Percentiles rank a stretch among this genome's conserved stretches.
phyloP scores from a whole-genome alignment of 2,329 filamentous ascomycete species.

The Chaetothyriales sp. region DNA sequence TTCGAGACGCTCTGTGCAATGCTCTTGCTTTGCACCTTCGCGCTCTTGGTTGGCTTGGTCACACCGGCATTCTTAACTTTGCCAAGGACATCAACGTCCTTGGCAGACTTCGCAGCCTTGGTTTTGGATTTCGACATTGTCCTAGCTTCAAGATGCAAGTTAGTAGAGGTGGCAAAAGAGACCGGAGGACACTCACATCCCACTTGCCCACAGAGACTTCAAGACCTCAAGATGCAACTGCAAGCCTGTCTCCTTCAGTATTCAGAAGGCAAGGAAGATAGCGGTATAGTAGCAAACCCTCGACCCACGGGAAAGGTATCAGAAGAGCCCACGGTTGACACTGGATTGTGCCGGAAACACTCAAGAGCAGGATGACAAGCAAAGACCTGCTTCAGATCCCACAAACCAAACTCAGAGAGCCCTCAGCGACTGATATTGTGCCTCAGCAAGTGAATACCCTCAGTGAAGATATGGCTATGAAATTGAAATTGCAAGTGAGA shows the following conservation, averaged over 20 bases:
- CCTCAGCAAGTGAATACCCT: constrained; percentile 21
- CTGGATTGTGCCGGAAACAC: neutral
- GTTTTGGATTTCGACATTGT: constrained; percentile 34
- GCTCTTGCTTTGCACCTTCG: constrained; percentile 32
- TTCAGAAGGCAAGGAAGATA: constrained; percentile 1
- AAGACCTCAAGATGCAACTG: neutral
- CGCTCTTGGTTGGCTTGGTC: constrained; percentile 29
- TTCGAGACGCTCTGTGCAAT: constrained; percentile 29
- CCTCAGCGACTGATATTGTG: constrained; percentile 28
- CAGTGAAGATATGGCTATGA: neutral
- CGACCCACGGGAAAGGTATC: constrained; percentile 12
- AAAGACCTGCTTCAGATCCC: constrained; percentile 3
- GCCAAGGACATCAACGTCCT: constrained; percentile 26
- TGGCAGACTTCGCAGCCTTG: constrained; percentile 24
- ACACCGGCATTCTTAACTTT: constrained; percentile 35
- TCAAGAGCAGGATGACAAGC: constrained; percentile 3
- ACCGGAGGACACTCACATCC: neutral
- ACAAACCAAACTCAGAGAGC: constrained; percentile 18
- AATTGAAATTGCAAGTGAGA: neutral
- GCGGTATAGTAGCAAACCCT: constrained; percentile 10
- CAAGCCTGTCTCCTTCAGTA: neutral
- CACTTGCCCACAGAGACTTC: neutral
- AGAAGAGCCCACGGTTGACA: constrained; percentile 10
- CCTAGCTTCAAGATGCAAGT: constrained; percentile 12
- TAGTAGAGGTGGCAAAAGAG: neutral